These are phyloP conservation scores for Skeletonema tropicum DNA, from an alignment of 108 stramenopile genomes.

Conservation along the genomic window DNA sequence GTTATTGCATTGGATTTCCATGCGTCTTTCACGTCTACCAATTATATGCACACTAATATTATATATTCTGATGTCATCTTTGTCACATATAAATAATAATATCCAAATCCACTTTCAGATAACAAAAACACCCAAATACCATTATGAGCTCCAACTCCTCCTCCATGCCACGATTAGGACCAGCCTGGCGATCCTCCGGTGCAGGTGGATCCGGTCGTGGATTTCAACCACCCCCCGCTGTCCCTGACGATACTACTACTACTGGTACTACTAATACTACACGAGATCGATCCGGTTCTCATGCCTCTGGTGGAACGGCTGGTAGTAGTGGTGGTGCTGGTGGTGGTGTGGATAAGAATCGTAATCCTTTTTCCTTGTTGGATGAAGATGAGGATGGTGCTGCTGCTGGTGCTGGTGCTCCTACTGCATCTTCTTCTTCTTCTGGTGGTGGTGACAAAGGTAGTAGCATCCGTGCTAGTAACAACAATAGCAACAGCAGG, in stretches of 20 bases:
- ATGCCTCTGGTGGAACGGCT: constrained; percentile 22
- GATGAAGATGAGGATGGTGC: constrained; percentile 25
- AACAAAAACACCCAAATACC: background rate
- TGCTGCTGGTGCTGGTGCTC: background rate
- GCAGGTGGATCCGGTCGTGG: constrained; percentile 58
- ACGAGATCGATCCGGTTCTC: constrained; percentile 28
- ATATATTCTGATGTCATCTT: too few relatives aligned
- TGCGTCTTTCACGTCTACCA: too few relatives aligned
- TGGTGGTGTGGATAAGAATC: constrained; percentile 27
- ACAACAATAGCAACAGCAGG: constrained; percentile 7
- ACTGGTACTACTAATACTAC: constrained; percentile 12
- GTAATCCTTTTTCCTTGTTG: constrained; percentile 38
- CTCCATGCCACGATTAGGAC: constrained; percentile 34
- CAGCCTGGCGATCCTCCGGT: constrained; percentile 54
- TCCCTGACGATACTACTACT: constrained; percentile 40
- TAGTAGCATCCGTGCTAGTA: background rate
- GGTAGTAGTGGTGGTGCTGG: constrained; percentile 7
- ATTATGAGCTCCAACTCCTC: background rate
- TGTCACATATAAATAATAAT: background rate
- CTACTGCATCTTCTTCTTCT: background rate
- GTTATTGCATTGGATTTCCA: too few relatives aligned
- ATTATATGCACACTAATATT: too few relatives aligned
- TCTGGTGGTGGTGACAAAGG: background rate
- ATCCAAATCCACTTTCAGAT: background rate
- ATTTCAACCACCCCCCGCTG: constrained; percentile 84